phyloP scores from a whole-genome alignment of 2,329 filamentous ascomycete genomes.

The Penicillium aurantiogriseum region DNA sequence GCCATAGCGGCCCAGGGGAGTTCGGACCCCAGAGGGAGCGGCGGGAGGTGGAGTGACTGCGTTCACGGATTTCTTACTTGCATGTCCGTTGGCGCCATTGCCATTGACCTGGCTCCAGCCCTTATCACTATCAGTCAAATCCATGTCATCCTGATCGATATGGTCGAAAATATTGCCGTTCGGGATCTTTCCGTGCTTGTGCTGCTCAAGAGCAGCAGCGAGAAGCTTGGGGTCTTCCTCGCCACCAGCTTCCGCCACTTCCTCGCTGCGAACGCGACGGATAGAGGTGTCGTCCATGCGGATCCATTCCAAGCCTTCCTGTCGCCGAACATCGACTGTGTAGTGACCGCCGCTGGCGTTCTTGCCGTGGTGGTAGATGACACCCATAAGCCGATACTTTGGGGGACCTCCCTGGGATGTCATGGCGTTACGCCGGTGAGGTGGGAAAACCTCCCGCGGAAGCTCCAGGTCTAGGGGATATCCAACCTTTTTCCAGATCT shows the following conservation, averaged over 20 bases:
- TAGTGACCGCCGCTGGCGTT: constrained; percentile 96
- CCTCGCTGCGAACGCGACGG: constrained; percentile 77
- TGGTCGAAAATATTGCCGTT: constrained; percentile 73
- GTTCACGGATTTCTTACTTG: constrained; percentile 74
- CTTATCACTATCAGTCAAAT: constrained; percentile 62
- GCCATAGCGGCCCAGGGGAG: constrained; percentile 55
- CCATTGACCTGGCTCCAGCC: constrained; percentile 86
- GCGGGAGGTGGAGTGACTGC: constrained; percentile 54
- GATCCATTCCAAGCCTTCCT: constrained; percentile 95
- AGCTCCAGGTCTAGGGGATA: constrained; percentile 95
- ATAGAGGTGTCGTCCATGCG: constrained; percentile 93
- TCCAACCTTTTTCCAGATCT: constrained; percentile 97
- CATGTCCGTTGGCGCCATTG: constrained; percentile 39
- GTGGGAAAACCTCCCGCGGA: constrained; percentile 82
- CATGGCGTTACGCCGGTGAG: constrained; percentile 66
- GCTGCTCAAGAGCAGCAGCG: constrained; percentile 63
- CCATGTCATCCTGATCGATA: constrained; percentile 62
- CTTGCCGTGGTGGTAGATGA: constrained; percentile 97
- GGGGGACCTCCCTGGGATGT: constrained; percentile 68
- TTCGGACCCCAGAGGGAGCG: constrained; percentile 58
- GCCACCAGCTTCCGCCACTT: constrained; percentile 80
- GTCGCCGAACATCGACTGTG: constrained; percentile 91
- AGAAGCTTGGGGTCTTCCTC: constrained; percentile 75
- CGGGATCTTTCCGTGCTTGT: constrained; percentile 53
- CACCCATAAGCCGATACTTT: constrained; percentile 80